A percentile compares a stretch with the other conserved stretches of the same genome.
phyloP scores from a whole-genome alignment of 306 rosid genomes.

The Vigna angularis region DNA sequence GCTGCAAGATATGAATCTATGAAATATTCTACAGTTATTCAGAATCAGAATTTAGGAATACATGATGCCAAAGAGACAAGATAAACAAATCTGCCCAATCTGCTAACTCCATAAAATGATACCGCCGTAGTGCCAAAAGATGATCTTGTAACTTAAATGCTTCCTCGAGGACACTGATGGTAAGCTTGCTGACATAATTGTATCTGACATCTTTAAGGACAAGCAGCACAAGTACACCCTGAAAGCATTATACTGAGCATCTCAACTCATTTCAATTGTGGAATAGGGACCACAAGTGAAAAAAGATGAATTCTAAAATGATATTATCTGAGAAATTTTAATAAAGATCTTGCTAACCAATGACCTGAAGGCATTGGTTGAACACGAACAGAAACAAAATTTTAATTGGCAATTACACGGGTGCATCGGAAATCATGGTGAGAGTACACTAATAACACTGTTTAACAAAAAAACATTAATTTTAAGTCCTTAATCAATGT shows the following conservation, averaged over 20 bases:
- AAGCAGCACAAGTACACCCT: conserved; percentile 37
- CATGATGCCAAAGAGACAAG: conserved; percentile 87
- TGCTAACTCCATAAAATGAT: conserved; percentile 93
- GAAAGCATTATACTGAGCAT: conserved; percentile 38
- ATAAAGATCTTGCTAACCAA: neutral
- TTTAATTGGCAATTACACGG: neutral
- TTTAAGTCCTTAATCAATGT: neutral
- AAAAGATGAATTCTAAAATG: conserved; percentile 24
- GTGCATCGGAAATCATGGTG: neutral
- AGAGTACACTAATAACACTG: neutral
- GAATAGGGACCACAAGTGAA: conserved; percentile 23
- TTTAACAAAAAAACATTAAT: neutral
- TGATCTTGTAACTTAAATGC: conserved; percentile 89
- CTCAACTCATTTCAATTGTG: conserved; percentile 39
- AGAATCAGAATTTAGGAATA: conserved; percentile 50
- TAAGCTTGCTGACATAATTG: conserved; percentile 87
- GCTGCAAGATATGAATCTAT: conserved; percentile 2
- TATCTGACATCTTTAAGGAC: conserved; percentile 76
- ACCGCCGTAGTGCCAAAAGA: conserved; percentile 83
- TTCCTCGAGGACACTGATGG: conserved; percentile 86
- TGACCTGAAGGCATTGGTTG: neutral
- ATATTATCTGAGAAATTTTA: conserved; percentile 26
- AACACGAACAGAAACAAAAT: neutral
- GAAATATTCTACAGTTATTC: conserved; percentile 38
- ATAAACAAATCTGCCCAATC: conserved; percentile 99